Base-by-base conservation (phyloP, 2,329 filamentous ascomycete genomes). In the Colletotrichum camelliae region DNA sequence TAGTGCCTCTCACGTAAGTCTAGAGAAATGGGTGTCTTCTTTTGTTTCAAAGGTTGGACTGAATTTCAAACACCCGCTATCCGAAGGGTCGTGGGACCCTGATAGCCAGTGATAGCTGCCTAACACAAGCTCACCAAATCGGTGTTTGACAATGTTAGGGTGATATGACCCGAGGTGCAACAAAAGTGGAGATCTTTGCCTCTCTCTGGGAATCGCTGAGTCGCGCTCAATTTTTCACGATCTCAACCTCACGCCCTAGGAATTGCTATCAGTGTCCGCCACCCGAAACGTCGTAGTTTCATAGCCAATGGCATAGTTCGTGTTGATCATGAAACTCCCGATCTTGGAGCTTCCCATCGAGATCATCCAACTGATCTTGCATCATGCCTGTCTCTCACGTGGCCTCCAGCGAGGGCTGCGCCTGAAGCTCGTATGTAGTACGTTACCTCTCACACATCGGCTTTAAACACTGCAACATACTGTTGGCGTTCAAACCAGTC, bases 91-190 rank as follows among this genome's bases (percentile, higher is more conserved):
- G 43, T 7, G n/a, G 18, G n/a, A 48, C 43, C 43, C 10, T 52
- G 43, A 4, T 21, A 13, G 3, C 10, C 10, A 21, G 43, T 13
- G 1, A 52, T 21, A 52, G n/a, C 2, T 21, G 5, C 1, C 43
- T 52, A 52, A 52, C 43, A 48, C 2, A 0, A 21, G 6, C 2
- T 5, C 0, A 2, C 2, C 5, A 21, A 52, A 3, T 2, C 2
- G 2, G 2, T 7, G n/a, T 2, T 3, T 24, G 24, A 24, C 24
- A 3, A 13, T 52, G 43, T 52, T 52, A 52, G 43, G 12, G n/a
- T 0, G 10, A 52, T 52, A 52, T 52, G 2, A 24, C 12, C 21
- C 0, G 2, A 13, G 13, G 1, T 21, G n/a, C n/a, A 52, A 21
- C 43, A 52, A 52, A 7, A 21, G 43, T 52, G 43, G 43, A 21